Evolutionary conservation across 495 filamentous ascomycete genomes (phyloP).

Genomic region (Aspergillus baeticus): DNA sequence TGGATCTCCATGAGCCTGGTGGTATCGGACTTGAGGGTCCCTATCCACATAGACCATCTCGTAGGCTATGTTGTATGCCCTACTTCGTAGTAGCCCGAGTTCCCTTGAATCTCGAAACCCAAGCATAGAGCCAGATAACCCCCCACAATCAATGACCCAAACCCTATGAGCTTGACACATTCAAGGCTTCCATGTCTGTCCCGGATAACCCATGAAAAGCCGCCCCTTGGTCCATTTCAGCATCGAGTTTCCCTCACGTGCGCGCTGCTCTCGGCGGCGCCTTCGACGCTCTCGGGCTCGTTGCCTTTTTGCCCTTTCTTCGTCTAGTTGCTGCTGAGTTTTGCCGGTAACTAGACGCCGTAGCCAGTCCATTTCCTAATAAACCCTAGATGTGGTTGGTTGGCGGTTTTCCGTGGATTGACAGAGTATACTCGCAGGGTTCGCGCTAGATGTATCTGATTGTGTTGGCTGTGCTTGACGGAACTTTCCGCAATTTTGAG

Average conservation of each 20-base stretch:
- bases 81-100: no score
- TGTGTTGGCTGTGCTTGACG: neutral
- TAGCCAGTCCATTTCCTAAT: slow-evolving; percentile 1
- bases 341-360: neutral
- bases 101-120: no score
- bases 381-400: neutral
- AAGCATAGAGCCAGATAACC: no score
- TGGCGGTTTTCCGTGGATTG: neutral
- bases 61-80: no score
- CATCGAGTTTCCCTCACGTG: neutral
- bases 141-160: no score
- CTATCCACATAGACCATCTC: no score
- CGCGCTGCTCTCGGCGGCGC: neutral
- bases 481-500: neutral
- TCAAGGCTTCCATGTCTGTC: slow-evolving; percentile 9
- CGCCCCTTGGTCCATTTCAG: neutral
- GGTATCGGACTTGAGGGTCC: no score
- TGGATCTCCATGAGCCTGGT: no score
- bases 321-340: slow-evolving; percentile 1
- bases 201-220: slow-evolving; percentile 5
- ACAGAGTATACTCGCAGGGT: neutral
- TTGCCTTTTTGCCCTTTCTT: neutral
- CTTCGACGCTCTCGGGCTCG: neutral
- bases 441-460: neutral
- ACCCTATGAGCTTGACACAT: no score